These are phyloP conservation scores for Vicia sativa DNA, from an alignment of 306 rosid genomes.

Conservation along the genomic window DNA sequence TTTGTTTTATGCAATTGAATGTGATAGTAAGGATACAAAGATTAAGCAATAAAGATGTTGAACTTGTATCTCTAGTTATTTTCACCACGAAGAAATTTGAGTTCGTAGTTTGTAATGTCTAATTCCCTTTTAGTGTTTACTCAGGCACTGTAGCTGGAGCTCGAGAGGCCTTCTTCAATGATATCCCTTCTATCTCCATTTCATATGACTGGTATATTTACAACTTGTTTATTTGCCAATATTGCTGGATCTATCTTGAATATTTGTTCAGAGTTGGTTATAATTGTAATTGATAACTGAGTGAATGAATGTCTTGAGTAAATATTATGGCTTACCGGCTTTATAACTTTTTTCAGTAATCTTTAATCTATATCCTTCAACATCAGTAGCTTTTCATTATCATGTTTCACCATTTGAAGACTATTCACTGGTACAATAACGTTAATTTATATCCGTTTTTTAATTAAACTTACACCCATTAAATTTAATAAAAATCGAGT, in stretches of 20 bases:
- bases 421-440: too few relatives aligned
- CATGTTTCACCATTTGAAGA: slow-evolving; percentile 35
- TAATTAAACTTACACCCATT: too few relatives aligned
- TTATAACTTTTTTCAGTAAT: slow-evolving; percentile 22
- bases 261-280: slow-evolving; percentile 19
- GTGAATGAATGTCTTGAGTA: slow-evolving; percentile 27
- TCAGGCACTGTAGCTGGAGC: slow-evolving; percentile 98
- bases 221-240: not conserved
- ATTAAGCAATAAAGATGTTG: too few relatives aligned
- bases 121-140: slow-evolving; percentile 58
- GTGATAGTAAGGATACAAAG: too few relatives aligned
- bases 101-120: too few relatives aligned
- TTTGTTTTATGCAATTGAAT: too few relatives aligned
- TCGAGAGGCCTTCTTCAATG: slow-evolving; percentile 85
- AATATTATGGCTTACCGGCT: slow-evolving; percentile 23
- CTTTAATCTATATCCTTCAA: slow-evolving; percentile 20
- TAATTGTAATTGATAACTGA: slow-evolving; percentile 10
- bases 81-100: not conserved
- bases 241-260: slow-evolving; percentile 25
- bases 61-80: slow-evolving; percentile 20
- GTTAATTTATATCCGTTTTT: too few relatives aligned
- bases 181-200: slow-evolving; percentile 76
- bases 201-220: slow-evolving; percentile 75
- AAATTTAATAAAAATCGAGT: too few relatives aligned
- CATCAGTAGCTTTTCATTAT: slow-evolving; percentile 12